Evolutionary conservation across 2,329 filamentous ascomycete genomes (phyloP).

Genomic region (Aphanocladium album): DNA sequence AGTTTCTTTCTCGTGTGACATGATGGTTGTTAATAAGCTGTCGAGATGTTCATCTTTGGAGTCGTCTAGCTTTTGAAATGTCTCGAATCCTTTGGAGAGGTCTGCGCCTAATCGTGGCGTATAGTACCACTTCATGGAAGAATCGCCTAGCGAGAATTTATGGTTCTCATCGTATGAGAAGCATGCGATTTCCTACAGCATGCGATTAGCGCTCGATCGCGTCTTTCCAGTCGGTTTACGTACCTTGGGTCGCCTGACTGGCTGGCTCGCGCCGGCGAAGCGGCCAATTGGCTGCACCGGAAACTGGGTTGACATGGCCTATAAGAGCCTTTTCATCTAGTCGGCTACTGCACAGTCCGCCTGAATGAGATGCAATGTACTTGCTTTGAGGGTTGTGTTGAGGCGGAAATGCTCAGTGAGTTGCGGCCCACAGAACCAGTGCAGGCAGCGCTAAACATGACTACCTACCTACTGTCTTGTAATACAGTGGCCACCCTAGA

Average conservation of each 20-base stretch:
- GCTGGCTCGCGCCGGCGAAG: slow-evolving; percentile 62
- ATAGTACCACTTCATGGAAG: slow-evolving; percentile 84
- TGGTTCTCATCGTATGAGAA: slow-evolving; percentile 92
- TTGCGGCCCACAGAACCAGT: background rate
- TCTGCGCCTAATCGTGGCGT: slow-evolving; percentile 66
- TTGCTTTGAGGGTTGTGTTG: background rate
- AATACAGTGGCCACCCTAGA: background rate
- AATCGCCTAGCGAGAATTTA: slow-evolving; percentile 67
- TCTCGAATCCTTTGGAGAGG: slow-evolving; percentile 74
- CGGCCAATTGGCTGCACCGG: slow-evolving; percentile 64
- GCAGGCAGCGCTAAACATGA: background rate
- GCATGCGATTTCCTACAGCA: slow-evolving; percentile 71
- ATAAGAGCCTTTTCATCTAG: background rate
- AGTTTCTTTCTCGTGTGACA: slow-evolving; percentile 64
- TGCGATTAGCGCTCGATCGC: background rate
- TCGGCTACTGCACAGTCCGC: background rate
- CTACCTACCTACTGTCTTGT: no score
- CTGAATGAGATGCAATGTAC: background rate
- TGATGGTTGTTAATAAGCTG: slow-evolving; percentile 71
- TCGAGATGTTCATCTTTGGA: slow-evolving; percentile 82
- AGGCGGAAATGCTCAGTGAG: background rate
- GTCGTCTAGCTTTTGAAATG: slow-evolving; percentile 79
- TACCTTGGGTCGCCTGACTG: slow-evolving; percentile 72
- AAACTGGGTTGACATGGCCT: slow-evolving; percentile 36
- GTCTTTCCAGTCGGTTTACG: slow-evolving; percentile 16